Base-by-base conservation (phyloP, 768 basidiomycete genomes). In the Mycena albidolilacea region DNA sequence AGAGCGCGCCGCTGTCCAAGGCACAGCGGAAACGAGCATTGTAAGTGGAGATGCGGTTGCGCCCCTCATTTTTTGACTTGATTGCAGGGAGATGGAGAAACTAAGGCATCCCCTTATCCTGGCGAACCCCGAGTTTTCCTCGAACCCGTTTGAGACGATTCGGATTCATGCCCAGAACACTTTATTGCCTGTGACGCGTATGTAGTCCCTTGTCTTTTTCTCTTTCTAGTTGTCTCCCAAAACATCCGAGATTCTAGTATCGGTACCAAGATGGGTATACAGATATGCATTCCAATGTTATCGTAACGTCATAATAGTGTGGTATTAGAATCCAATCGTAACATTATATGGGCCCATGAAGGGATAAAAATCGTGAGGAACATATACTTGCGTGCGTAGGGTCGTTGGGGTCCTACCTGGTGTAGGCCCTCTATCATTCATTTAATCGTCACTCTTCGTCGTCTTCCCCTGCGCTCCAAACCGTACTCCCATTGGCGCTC, bases 161-260 rank as follows among this genome's bases (percentile, higher is more conserved):
- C 91, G 93, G 7, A 92, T 87, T 5, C 95, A 96, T 79, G 93
- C 91, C 3, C 87, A 92, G 79, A 95, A 95, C 78, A 94, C 95
- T 0, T 84, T 95, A 12, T 72, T 94, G 44, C 90, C 30, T 30
- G 30, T 30, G 30, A 30, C 30, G 30, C 30, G 30, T 30, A 30
- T 4, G 30, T 30, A 30, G 30, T 30, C 30, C 30, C 30, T 30
- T 3, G 30, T 30, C 30, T 30, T 30, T 30, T 30, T 30, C 30
- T 30, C 30, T 30, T 30, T 30, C 30, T 30, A 30, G 30, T 3
- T 4, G 30, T 30, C 30, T 30, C 30, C 30, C 30, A 30, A 30
- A 3, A 30, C 30, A 30, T 30, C 30, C 30, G 30, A 30, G 30
- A 2, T 30, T 30, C 30, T 30, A 4, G 30, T 30, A 30, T 30